Evolutionary conservation across 2,329 filamentous ascomycete species (phyloP).

Genomic region (Alternaria dauci): DNA sequence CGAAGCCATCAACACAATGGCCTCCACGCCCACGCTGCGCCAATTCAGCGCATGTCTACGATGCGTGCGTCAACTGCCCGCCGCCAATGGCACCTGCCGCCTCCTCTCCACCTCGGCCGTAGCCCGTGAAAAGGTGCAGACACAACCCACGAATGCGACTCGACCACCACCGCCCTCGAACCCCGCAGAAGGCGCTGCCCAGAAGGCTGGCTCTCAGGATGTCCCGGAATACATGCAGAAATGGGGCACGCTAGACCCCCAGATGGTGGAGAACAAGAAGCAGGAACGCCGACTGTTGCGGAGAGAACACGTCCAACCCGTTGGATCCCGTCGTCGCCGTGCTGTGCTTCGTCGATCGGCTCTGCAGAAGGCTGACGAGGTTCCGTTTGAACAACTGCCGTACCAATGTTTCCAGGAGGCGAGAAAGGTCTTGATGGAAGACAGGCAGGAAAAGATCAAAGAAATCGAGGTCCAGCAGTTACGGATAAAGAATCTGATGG

Average conservation of each 20-base stretch:
- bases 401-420: slow-evolving; percentile 99
- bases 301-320: slow-evolving; percentile 69
- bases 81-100: slow-evolving; percentile 49
- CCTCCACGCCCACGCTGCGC: slow-evolving; percentile 45
- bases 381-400: slow-evolving; percentile 92
- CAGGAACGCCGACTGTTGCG: slow-evolving; percentile 74
- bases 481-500: slow-evolving; percentile 73
- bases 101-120: slow-evolving; percentile 59
- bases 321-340: slow-evolving; percentile 86
- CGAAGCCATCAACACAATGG: slow-evolving; percentile 38
- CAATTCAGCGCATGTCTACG: slow-evolving; percentile 47
- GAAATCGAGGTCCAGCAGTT: slow-evolving; percentile 73
- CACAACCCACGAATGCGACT: slow-evolving; percentile 29
- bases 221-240: slow-evolving; percentile 46
- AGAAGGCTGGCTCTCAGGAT: slow-evolving; percentile 21
- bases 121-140: slow-evolving; percentile 56
- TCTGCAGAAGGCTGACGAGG: slow-evolving; percentile 64
- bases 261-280: slow-evolving; percentile 47
- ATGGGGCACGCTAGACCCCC: slow-evolving; percentile 47
- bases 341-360: slow-evolving; percentile 50
- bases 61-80: slow-evolving; percentile 43
- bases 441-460: slow-evolving; percentile 81
- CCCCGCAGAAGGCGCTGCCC: slow-evolving; percentile 17
- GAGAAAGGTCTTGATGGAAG: slow-evolving; percentile 78
- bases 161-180: slow-evolving; percentile 31